Percentiles rank a stretch among this genome's conserved stretches.
These are phyloP conservation scores for Spergularia marina DNA, from an alignment of 148 eudicot genomes.

Conservation along the genomic window DNA sequence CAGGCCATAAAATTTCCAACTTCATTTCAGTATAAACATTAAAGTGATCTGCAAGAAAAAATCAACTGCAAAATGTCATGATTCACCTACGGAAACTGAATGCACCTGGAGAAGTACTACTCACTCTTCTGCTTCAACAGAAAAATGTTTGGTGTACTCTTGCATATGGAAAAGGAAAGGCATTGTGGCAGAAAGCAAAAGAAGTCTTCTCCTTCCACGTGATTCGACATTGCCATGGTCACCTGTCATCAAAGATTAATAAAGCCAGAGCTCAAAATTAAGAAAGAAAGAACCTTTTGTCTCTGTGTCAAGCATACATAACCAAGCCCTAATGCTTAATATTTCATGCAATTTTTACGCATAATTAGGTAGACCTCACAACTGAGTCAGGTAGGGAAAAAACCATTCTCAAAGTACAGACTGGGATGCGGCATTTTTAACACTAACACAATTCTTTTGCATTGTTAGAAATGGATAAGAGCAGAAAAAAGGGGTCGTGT, in stretches of 20 bases:
- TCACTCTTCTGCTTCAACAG: conserved; percentile 51
- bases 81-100: not conserved
- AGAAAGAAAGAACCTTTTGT: not conserved
- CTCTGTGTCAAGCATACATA: conserved; percentile 2
- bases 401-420: not conserved
- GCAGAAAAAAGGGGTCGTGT: not conserved
- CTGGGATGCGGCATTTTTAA: not conserved
- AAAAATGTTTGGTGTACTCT: conserved; percentile 19
- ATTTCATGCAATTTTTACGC: not conserved
- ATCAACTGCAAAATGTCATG: not conserved
- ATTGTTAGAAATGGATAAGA: not conserved
- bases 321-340: not conserved
- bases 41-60: not conserved
- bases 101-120: conserved; percentile 16
- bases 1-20: not conserved
- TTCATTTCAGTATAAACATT: not conserved
- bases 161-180: conserved; percentile 40
- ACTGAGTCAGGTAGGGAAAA: not conserved
- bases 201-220: conserved; percentile 49
- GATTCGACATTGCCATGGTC: conserved; percentile 14
- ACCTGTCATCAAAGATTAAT: conserved; percentile 25
- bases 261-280: not conserved
- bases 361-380: not conserved
- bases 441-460: no score
- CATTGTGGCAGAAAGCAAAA: conserved; percentile 33